These are phyloP conservation scores for Aquilaria malaccensis DNA, from an alignment of 345 rosid genomes.

Conservation along the genomic window DNA sequence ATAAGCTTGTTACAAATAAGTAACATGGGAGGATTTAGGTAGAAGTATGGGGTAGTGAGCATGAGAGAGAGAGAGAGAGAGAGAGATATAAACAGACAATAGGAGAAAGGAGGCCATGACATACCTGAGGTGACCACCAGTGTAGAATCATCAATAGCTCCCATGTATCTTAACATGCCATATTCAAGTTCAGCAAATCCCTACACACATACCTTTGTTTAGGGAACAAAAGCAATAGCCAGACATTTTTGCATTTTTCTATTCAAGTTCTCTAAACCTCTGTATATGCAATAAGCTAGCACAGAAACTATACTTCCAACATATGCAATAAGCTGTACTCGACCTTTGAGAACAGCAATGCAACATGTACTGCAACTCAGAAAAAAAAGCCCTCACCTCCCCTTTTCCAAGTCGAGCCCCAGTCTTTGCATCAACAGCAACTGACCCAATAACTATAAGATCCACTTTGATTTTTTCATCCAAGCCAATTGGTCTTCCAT, in stretches of 20 bases:
- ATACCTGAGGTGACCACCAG: slow-evolving; percentile 68
- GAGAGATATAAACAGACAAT: too few species aligned
- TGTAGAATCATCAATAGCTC: slow-evolving; percentile 84
- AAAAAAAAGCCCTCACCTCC: slow-evolving; percentile 40
- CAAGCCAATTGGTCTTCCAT: slow-evolving; percentile 72
- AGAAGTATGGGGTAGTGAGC: neutral
- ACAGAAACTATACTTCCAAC: too few species aligned
- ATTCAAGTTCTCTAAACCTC: too few species aligned
- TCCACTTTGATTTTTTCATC: slow-evolving; percentile 82
- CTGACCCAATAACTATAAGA: slow-evolving; percentile 75
- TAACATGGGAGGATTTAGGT: too few species aligned
- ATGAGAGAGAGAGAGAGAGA: neutral
- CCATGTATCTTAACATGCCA: slow-evolving; percentile 91
- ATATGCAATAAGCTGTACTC: too few species aligned
- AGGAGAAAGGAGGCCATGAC: neutral
- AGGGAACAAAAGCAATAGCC: too few species aligned
- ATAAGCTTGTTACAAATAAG: too few species aligned
- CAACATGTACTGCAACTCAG: slow-evolving; percentile 1
- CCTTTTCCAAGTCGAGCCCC: slow-evolving; percentile 97
- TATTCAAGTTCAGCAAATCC: slow-evolving; percentile 97
- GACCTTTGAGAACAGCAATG: too few species aligned
- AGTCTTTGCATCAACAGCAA: slow-evolving; percentile 73
- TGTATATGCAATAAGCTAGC: too few species aligned
- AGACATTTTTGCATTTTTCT: too few species aligned
- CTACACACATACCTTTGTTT: slow-evolving; percentile 14